Percentiles rank a stretch among this genome's conserved stretches.
Conservation (phyloP, 495 filamentous ascomycete species). For the Aspergillus carlsbadensis region DNA sequence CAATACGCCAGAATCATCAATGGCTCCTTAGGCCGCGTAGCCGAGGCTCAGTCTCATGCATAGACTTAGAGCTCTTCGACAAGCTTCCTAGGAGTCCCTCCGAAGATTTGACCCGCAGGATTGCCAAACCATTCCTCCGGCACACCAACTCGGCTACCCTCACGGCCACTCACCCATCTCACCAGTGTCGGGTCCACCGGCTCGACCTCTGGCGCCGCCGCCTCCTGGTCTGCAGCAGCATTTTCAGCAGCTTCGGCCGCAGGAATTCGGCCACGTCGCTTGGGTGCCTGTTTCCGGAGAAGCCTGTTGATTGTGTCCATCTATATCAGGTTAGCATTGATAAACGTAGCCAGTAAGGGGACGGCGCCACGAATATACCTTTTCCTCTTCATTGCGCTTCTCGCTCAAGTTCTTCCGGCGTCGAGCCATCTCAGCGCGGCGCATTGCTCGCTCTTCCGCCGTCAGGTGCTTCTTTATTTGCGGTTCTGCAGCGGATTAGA, state of each 20-base stretch:
- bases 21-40: conserved; percentile 10
- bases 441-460: conserved; percentile 92
- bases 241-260: conserved; percentile 48
- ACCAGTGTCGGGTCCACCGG: conserved; percentile 68
- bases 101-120: conserved; percentile 66
- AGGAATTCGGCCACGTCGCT: conserved; percentile 59
- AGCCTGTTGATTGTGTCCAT: conserved; percentile 99
- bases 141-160: conserved; percentile 67
- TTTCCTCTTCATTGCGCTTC: conserved; percentile 98
- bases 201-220: conserved; percentile 47
- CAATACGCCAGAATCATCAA: conserved; percentile 29
- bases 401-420: conserved; percentile 95
- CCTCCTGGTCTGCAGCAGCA: conserved; percentile 55
- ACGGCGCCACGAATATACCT: conserved; percentile 51
- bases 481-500: conserved; percentile 61
- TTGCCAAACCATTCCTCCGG: conserved; percentile 79
- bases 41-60: neutral
- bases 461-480: conserved; percentile 92
- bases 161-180: conserved; percentile 72
- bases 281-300: conserved; percentile 92
- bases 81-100: conserved; percentile 35
- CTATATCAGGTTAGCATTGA: conserved; percentile 31
- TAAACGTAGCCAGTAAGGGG: neutral
- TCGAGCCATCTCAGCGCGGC: conserved; percentile 92
- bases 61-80: conserved; percentile 44